These are phyloP conservation scores for Neocatenulostroma microsporum DNA, from an alignment of 2,329 filamentous ascomycete genomes.

Conservation along the genomic window DNA sequence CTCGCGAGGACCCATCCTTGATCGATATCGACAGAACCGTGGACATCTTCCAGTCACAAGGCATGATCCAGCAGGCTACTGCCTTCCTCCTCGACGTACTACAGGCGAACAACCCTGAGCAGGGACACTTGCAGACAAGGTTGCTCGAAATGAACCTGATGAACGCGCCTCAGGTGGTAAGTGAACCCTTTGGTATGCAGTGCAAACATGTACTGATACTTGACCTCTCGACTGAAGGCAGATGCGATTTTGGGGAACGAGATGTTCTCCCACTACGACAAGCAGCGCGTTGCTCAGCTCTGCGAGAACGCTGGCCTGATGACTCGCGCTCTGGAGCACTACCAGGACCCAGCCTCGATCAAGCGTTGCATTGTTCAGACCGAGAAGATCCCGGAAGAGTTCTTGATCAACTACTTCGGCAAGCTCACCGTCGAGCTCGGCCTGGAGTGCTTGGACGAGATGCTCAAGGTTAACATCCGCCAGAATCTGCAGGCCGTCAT, in stretches of 20 bases:
- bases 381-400: slow-evolving; percentile 82
- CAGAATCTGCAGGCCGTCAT: slow-evolving; percentile 94
- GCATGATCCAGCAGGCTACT: slow-evolving; percentile 94
- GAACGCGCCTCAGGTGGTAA: slow-evolving; percentile 92
- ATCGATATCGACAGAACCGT: slow-evolving; percentile 92
- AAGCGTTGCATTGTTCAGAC: slow-evolving; percentile 85
- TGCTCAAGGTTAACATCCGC: slow-evolving; percentile 94
- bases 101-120: slow-evolving; percentile 89
- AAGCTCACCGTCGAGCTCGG: slow-evolving; percentile 93
- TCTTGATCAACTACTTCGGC: slow-evolving; percentile 87
- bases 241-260: slow-evolving; percentile 97
- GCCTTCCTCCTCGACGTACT: slow-evolving; percentile 96
- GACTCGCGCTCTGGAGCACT: slow-evolving; percentile 73
- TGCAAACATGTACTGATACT: no score
- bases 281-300: slow-evolving; percentile 74
- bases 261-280: slow-evolving; percentile 98
- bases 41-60: slow-evolving; percentile 96
- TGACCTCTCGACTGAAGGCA: no score
- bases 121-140: slow-evolving; percentile 86
- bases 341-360: slow-evolving; percentile 79
- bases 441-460: slow-evolving; percentile 86
- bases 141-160: slow-evolving; percentile 96
- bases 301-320: slow-evolving; percentile 85
- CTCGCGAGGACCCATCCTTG: slow-evolving; percentile 78
- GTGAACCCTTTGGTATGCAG: no score